Evolutionary conservation across 805 yeast species (phyloP), one percentile per base, ranked within the genome.

Genomic region (Pichia rugopelliculosa): DNA sequence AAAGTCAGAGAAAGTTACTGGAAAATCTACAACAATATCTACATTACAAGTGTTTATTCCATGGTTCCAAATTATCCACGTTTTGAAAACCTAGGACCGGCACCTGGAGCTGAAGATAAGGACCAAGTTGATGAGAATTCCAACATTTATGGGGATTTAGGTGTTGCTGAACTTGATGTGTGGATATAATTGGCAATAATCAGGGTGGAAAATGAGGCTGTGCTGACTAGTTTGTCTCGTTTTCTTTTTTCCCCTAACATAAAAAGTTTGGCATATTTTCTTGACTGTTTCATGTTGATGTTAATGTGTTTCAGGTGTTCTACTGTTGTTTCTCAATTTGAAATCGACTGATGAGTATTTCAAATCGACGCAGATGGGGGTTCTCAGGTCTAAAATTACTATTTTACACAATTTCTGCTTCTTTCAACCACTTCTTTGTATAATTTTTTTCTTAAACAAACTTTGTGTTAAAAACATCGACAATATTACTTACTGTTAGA

Each of bases 1-100:
- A 85, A 82, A 58, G 98, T 93, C 0, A 72, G 99, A 51, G 68
- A 66, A 4, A 82, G 93, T 0, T 93, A 84, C 63, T 93, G 98
- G 98, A 81, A 75, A 53, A 62, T 89, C 13, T 90, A 79, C 69
- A 90, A 91, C 57, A 67, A 69, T 37, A 79, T 89, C 24, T 90
- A 90, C 59, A 77, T 86, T 13, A 88, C 82, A 56, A 75, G 77
- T 51, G 70, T 79, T 39, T 95, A 88, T 61, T 68, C 90, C 0
- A 61, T 93, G 60, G 88, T 89, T 1, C 96, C 97, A 1, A 80
- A 75, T 57, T 89, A 85, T 61, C 98, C 98, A 1, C 55, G 67
- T 5, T 55, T 80, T n/a, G 75, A 72, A 30, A 26, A 42, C 4
- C 45, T 63, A 24, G 66, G 65, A 3, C 48, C 49, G 4, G 45